Evolutionary conservation across 1,284 basidiomycete species (phyloP).

Genomic region (Rhodotorula sp.): DNA sequence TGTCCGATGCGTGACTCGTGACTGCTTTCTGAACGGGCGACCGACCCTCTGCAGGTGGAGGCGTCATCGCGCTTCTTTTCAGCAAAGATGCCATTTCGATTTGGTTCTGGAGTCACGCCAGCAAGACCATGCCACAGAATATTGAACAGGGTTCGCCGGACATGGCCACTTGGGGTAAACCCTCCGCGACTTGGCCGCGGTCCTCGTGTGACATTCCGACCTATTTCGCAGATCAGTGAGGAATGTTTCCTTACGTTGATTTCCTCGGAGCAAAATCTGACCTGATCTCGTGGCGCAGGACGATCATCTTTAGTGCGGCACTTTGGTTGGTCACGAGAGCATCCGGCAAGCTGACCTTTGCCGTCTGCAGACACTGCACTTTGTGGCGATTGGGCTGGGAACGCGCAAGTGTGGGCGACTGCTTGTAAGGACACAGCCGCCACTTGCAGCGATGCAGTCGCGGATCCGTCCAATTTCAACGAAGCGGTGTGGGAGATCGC

Average conservation of each 20-base stretch:
- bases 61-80: constrained; percentile 17
- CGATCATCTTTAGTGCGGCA: constrained; percentile 13
- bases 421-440: neutral
- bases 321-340: neutral
- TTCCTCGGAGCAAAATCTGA: too few relatives aligned
- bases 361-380: constrained; percentile 8
- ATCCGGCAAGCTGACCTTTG: neutral
- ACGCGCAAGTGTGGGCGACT: constrained; percentile 1
- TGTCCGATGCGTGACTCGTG: neutral
- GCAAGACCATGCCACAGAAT: constrained; percentile 17
- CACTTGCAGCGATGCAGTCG: constrained; percentile 12
- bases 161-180: constrained; percentile 19
- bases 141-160: constrained; percentile 16
- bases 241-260: neutral
- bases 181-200: constrained; percentile 16
- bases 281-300: neutral
- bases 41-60: constrained; percentile 13
- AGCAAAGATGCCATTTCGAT: constrained; percentile 8
- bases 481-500: constrained; percentile 19
- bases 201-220: constrained; percentile 8
- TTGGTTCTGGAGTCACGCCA: constrained; percentile 25
- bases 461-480: constrained; percentile 12
- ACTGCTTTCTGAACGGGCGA: too few relatives aligned
- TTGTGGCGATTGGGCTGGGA: constrained; percentile 29
- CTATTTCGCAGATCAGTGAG: constrained; percentile 23